These are phyloP conservation scores for Dunaliella primolecta DNA, from an alignment of 139 green algal genomes.

Conservation along the genomic window DNA sequence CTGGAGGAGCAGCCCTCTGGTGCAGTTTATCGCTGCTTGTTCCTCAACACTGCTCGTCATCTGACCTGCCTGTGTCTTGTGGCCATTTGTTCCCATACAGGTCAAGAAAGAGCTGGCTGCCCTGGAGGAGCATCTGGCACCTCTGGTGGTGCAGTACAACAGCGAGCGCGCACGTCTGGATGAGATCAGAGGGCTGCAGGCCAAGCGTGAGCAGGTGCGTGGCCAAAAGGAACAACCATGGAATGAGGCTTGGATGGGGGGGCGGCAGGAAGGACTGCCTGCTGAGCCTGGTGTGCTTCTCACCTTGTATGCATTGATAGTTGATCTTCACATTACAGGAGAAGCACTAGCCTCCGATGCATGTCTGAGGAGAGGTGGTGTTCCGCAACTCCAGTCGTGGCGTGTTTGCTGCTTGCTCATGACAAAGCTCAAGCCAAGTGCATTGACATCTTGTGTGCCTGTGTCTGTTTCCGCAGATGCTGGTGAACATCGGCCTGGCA, in stretches of 20 bases:
- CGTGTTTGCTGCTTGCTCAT: neutral
- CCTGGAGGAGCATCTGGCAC: slow-evolving; percentile 74
- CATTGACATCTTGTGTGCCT: too few relatives aligned
- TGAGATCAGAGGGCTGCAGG: slow-evolving; percentile 56
- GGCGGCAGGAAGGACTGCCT: neutral
- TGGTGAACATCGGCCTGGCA: slow-evolving; percentile 67
- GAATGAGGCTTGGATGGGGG: neutral
- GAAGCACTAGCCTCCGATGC: too few relatives aligned
- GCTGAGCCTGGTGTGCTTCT: too few relatives aligned
- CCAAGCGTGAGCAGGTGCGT: slow-evolving; percentile 72
- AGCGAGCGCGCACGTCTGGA: slow-evolving; percentile 78
- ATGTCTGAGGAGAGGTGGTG: too few relatives aligned
- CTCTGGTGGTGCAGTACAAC: slow-evolving; percentile 53
- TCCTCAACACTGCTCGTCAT: too few relatives aligned
- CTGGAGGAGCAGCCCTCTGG: slow-evolving; percentile 79
- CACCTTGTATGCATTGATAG: too few relatives aligned
- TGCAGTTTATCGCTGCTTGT: too few relatives aligned
- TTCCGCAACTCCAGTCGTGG: too few relatives aligned
- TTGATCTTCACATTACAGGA: too few relatives aligned
- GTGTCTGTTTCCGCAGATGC: slow-evolving; percentile 19
- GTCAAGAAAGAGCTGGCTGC: slow-evolving; percentile 60
- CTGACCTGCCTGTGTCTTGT: too few relatives aligned
- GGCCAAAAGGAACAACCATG: neutral
- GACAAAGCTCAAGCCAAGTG: too few relatives aligned
- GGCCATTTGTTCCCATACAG: neutral